Evolutionary conservation across 75 land plant species (phyloP).

Genomic region (Azolla pinnata): DNA sequence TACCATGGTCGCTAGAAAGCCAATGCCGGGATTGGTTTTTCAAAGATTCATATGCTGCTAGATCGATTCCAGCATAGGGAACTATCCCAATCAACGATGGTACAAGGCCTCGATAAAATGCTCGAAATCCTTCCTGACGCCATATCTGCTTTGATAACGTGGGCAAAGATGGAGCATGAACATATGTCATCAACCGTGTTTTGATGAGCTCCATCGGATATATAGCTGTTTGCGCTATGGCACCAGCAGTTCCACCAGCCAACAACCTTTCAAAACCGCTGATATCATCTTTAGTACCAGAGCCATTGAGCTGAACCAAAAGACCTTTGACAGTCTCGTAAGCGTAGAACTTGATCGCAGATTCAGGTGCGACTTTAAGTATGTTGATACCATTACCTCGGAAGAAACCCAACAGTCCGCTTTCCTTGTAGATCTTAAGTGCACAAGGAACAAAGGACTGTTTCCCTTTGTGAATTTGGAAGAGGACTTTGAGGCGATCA

Average conservation of each 20-base stretch:
- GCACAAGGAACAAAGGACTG: conserved; percentile 38
- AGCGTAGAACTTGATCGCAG: conserved; percentile 76
- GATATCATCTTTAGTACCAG: conserved; percentile 40
- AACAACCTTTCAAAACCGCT: conserved; percentile 60
- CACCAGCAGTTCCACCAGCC: conserved; percentile 87
- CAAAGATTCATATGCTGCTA: conserved; percentile 77
- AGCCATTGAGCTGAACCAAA: conserved; percentile 33
- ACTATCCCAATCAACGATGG: conserved; percentile 82
- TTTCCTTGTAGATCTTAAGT: conserved; percentile 49
- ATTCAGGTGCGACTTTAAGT: conserved; percentile 83
- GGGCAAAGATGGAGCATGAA: conserved; percentile 39
- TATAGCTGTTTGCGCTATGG: conserved; percentile 74
- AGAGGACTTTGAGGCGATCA: conserved; percentile 69
- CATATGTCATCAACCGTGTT: conserved; percentile 69
- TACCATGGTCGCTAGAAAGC: conserved; percentile 59
- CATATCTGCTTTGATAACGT: conserved; percentile 54
- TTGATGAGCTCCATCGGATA: conserved; percentile 91
- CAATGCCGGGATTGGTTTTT: conserved; percentile 56
- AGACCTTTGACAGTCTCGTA: conserved; percentile 61
- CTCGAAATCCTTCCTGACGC: conserved; percentile 61
- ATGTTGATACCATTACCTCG: conserved; percentile 89
- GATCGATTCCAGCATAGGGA: conserved; percentile 91
- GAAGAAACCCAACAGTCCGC: conserved; percentile 55
- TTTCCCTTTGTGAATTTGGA: conserved; percentile 45
- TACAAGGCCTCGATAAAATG: conserved; percentile 64